Base-by-base conservation (phyloP, 2,329 filamentous ascomycete genomes). In the Periconia sp. region DNA sequence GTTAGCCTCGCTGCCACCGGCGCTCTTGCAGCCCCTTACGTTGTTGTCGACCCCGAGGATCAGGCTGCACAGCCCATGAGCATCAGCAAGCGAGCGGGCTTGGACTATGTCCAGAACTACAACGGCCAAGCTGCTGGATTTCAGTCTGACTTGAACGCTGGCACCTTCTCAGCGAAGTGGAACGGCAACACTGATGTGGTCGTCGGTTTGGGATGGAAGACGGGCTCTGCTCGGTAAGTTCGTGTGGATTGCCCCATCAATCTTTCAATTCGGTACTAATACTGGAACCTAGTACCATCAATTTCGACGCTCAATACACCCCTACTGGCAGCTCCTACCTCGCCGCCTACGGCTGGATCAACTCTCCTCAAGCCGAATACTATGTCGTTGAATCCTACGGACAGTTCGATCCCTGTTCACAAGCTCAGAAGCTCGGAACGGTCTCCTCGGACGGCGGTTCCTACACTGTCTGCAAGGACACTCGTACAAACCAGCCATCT, bases 321-420 rank as follows among this genome's bases (percentile, higher is more conserved):
- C 54, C 60, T 49, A 56, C 60, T 41, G 60, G 61, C 0, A 64
- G 62, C 14, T 62, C 58, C 10, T 65, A 66, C 23, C 59, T 69
- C 17, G 62, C 81, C 15, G 65, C 85, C 30, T 85, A 85, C 58
- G 82, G 82, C 31, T 85, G 82, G 81, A 81, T 79, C 3, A 73
- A 66, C 14, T 75, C 75, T 58, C 80, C 80, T 0, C 71, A 82
- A 11, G 73, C 83, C 60, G 82, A 84, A 58, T 84, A 83, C 73
- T 85, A 84, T 69, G 77, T 85, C 54, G 74, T 84, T 56, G 82
- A 85, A 56, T 71, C 73, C 10, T 79, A 77, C 59, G 79, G 77
- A 43, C 73, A 74, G 52, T 74, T 77, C 54, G 76, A 74, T 23
- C 79, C 79, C 6, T 45, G 43, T 14, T 74, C 76, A 57, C 77